Base-by-base conservation (phyloP, 1,139 yeast species). In the Arxiozyma telluris region DNA sequence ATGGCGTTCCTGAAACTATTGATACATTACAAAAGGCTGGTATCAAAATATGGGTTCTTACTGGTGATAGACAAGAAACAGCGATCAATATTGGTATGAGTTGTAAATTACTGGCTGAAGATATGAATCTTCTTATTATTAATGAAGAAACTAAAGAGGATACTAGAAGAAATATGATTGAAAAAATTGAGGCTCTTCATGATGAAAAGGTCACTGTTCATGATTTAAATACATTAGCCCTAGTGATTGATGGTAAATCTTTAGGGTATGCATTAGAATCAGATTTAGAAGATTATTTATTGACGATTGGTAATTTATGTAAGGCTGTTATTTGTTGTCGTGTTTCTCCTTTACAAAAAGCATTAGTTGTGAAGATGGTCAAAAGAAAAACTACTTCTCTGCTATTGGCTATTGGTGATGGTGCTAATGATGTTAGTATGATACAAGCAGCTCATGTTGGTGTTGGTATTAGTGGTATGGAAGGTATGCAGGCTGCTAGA, bases 371-470 rank as follows among this genome's bases (percentile, higher is more conserved):
- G 34, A 89, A 88, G 66, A 79, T 94, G 73, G 98, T 93, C 41
- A 85, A 85, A 63, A 84, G 88, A 64, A 83, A 88, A 64, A 81
- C 86, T 60, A 81, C 84, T 55, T 85, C 95, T 0, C 74, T 93
- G 63, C 73, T 94, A 27, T 76, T 94, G 57, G 98, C 98, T 0
- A 87, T 93, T 66, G 99, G 99, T 53, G 99, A 93, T 72, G 99
- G 98, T 62, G 97, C 98, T 4, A 93, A 93, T 67, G 99, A 93
- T 73, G 98, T 93, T 38, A 87, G 96, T 47, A 93, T 93, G 99
- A 93, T 93, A 62, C 98, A 93, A 71, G 97, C 98, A 17, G 98
- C 98, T 0, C 96, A 93, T 70, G 96, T 93, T 51, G 99, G 99
- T 57, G 95, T 93, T 48, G 99, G 99, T 67, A 93, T 93, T 61